Percentiles rank a stretch among this genome's conserved stretches.
Evolutionary conservation across 2,329 filamentous ascomycete genomes (phyloP).

Genomic region (Ophiocordyceps polyrhachis-furcata): DNA sequence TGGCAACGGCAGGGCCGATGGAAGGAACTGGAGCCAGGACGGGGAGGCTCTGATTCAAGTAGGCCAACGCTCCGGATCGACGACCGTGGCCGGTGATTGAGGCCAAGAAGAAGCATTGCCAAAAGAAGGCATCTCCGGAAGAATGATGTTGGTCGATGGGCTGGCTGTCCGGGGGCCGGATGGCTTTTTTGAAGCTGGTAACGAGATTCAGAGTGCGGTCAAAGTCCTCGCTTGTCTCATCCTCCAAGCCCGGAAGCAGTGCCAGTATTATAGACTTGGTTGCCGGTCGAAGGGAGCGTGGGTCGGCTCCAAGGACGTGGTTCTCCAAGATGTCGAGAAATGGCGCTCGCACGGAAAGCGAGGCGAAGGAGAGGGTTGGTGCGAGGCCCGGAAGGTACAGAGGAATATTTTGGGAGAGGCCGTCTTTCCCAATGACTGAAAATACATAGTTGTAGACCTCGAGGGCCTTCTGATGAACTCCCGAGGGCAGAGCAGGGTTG

Average conservation of each 20-base stretch:
- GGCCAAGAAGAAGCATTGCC: conserved; percentile 93
- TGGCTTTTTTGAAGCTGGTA: conserved; percentile 54
- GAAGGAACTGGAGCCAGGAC: conserved; percentile 7
- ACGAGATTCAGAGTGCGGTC: conserved; percentile 67
- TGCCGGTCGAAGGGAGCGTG: conserved; percentile 58
- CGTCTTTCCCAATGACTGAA: conserved; percentile 62
- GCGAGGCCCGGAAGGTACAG: conserved; percentile 82
- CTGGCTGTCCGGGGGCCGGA: conserved; percentile 35
- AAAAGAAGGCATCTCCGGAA: conserved; percentile 72
- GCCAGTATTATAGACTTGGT: conserved; percentile 79
- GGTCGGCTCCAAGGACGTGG: conserved; percentile 55
- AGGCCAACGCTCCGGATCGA: conserved; percentile 73
- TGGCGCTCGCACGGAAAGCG: conserved; percentile 69
- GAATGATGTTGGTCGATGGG: conserved; percentile 32
- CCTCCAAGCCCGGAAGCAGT: conserved; percentile 80
- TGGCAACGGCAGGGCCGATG: conserved; percentile 1
- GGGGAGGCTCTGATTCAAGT: conserved; percentile 62
- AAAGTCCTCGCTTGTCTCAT: conserved; percentile 95
- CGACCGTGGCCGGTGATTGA: conserved; percentile 77
- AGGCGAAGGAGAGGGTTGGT: conserved; percentile 83
- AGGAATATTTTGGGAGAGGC: conserved; percentile 62
- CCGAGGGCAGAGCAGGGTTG: conserved; percentile 80
- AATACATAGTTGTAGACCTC: conserved; percentile 91
- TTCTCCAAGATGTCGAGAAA: conserved; percentile 73
- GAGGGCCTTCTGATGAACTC: conserved; percentile 91